Conservation (phyloP, 495 filamentous ascomycete species). For the Mytilinidion resinicola region DNA sequence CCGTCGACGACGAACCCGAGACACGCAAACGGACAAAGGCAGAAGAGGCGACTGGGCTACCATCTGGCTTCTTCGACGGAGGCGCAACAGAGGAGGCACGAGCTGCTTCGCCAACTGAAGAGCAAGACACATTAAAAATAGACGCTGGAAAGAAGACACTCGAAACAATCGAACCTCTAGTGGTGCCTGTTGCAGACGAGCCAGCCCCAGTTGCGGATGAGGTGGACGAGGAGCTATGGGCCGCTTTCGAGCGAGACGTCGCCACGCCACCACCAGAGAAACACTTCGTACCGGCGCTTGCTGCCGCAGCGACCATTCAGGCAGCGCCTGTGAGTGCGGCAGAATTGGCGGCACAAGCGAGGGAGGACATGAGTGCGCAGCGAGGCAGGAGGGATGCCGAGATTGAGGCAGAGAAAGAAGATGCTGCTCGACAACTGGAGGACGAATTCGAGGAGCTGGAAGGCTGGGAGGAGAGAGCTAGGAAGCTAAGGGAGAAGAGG, state of each 20-base stretch:
- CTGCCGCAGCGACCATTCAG: constrained; percentile 55
- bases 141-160: neutral
- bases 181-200: neutral
- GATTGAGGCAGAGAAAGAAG: constrained; percentile 77
- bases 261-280: constrained; percentile 46
- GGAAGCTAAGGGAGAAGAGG: constrained; percentile 64
- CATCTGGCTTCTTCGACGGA: constrained; percentile 22
- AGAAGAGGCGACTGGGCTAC: constrained; percentile 10
- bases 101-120: neutral
- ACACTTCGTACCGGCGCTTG: constrained; percentile 16
- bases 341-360: constrained; percentile 61
- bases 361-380: constrained; percentile 48
- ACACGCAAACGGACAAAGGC: constrained; percentile 34
- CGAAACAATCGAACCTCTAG: neutral
- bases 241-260: constrained; percentile 83
- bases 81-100: neutral
- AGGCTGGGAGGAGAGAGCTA: constrained; percentile 72
- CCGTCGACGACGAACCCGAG: constrained; percentile 45
- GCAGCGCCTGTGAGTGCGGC: constrained; percentile 64
- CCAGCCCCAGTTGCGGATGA: constrained; percentile 12
- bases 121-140: neutral
- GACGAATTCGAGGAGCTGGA: constrained; percentile 96
- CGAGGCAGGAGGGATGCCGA: constrained; percentile 55
- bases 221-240: constrained; percentile 82
- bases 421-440: constrained; percentile 71